Percentiles rank a stretch among this genome's conserved stretches.
These are phyloP conservation scores for Saprolegnia parasitica DNA, from an alignment of 352 stramenopile genomes.

Conservation along the genomic window DNA sequence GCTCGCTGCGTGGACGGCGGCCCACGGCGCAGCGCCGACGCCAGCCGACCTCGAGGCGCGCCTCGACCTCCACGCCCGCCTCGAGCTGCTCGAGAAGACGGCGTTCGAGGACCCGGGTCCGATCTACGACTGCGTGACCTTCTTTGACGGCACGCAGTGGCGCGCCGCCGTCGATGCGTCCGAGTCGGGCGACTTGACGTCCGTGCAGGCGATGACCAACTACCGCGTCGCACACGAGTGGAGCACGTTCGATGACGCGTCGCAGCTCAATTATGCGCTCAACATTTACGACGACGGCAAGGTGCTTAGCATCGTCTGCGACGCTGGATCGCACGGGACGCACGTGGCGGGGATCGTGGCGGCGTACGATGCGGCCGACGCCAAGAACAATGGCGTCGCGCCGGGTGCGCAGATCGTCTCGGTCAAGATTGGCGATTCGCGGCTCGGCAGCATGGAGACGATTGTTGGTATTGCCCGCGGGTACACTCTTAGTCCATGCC, in stretches of 20 bases:
- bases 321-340: conserved; percentile 92
- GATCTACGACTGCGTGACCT: conserved; percentile 92
- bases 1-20: conserved; percentile 59
- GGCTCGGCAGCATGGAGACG: conserved; percentile 94
- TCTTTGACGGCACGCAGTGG: conserved; percentile 74
- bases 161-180: conserved; percentile 81
- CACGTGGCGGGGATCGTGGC: conserved; percentile 95
- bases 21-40: conserved; percentile 28
- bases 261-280: conserved; percentile 92
- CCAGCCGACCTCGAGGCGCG: conserved; percentile 41
- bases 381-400: conserved; percentile 89
- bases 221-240: conserved; percentile 77
- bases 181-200: conserved; percentile 80
- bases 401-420: conserved; percentile 90
- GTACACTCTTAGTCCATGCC: background rate
- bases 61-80: conserved; percentile 79
- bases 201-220: conserved; percentile 58
- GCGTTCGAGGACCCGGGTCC: conserved; percentile 87
- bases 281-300: conserved; percentile 94
- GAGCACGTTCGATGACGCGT: conserved; percentile 83
- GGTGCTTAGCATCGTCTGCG: conserved; percentile 89
- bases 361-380: conserved; percentile 81
- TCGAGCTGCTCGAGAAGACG: conserved; percentile 70
- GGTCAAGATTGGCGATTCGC: conserved; percentile 94
- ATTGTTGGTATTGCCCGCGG: conserved; percentile 32